Conservation (phyloP, 1,284 basidiomycete genomes). For the Cutaneotrichosporon mucoides region DNA sequence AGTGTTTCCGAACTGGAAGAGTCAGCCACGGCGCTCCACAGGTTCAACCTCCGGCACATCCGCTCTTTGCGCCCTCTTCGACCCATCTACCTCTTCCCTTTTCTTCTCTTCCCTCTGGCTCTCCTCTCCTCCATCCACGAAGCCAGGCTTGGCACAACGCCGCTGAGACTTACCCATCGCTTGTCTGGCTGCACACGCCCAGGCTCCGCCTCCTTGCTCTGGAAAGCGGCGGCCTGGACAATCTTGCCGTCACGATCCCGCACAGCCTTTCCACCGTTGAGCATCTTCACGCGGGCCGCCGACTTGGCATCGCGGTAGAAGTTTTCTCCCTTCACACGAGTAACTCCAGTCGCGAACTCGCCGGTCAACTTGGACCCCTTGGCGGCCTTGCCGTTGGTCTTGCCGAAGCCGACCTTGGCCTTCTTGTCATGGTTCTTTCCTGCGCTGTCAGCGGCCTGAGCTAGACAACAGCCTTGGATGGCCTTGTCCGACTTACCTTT, state of each 20-base stretch:
- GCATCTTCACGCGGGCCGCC: constrained; percentile 77
- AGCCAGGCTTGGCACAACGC: no score
- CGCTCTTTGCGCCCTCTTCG: no score
- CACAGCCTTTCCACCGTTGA: constrained; percentile 82
- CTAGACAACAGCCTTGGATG: no score
- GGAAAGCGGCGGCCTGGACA: constrained; percentile 84
- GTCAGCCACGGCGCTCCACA: no score
- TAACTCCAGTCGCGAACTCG: constrained; percentile 32
- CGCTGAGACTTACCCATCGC: constrained; percentile 40
- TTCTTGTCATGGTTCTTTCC: constrained; percentile 49
- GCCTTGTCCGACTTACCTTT: constrained; percentile 16
- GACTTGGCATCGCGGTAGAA: constrained; percentile 90
- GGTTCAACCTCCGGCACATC: no score
- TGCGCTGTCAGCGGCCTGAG: background rate
- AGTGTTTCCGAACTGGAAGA: constrained; percentile 80
- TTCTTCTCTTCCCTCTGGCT: no score
- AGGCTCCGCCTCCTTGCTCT: constrained; percentile 80
- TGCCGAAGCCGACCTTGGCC: constrained; percentile 36
- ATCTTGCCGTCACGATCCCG: constrained; percentile 86
- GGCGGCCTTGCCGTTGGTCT: constrained; percentile 30
- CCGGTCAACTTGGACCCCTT: constrained; percentile 16
- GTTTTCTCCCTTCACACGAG: constrained; percentile 55
- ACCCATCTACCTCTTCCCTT: no score
- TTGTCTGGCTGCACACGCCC: constrained; percentile 89
- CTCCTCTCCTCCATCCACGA: constrained; percentile 49